Conservation (phyloP, 139 green algal species). For the Zygnema cylindricum region DNA sequence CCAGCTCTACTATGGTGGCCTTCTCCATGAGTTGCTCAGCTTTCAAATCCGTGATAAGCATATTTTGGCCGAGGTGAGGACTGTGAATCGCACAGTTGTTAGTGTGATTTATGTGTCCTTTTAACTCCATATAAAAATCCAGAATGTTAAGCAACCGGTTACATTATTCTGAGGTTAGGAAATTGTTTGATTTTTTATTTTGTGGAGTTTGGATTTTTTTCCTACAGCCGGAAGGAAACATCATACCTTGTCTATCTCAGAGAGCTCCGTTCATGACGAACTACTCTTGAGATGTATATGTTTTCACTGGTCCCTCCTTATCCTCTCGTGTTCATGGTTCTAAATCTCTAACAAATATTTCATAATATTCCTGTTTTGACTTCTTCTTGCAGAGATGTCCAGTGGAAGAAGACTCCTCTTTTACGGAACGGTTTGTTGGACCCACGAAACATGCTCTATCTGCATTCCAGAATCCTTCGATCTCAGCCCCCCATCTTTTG, state of each 20-base stretch:
- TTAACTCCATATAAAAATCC: no score
- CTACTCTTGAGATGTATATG: no score
- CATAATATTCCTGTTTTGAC: not conserved
- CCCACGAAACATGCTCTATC: not conserved
- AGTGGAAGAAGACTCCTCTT: not conserved
- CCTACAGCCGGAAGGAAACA: no score
- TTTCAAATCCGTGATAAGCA: slow-evolving; percentile 52
- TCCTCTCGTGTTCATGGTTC: not conserved
- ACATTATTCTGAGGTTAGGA: no score
- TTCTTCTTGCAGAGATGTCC: not conserved
- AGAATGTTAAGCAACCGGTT: no score
- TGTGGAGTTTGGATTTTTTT: no score
- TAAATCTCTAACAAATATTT: no score
- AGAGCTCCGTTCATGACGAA: no score
- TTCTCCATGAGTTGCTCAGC: slow-evolving; percentile 48
- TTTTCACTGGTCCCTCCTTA: not conserved
- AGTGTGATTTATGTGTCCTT: no score
- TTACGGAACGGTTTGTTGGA: slow-evolving; percentile 11
- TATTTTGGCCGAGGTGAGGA: not conserved
- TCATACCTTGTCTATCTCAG: no score
- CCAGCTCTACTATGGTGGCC: slow-evolving; percentile 51
- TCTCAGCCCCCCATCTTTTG: not conserved
- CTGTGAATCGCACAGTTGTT: no score
- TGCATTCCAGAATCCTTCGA: slow-evolving; percentile 33
- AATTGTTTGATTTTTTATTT: no score